Percentiles rank a stretch among this genome's conserved stretches.
Evolutionary conservation across 2,329 filamentous ascomycete species (phyloP).

Genomic region (Metarhizium brunneum): DNA sequence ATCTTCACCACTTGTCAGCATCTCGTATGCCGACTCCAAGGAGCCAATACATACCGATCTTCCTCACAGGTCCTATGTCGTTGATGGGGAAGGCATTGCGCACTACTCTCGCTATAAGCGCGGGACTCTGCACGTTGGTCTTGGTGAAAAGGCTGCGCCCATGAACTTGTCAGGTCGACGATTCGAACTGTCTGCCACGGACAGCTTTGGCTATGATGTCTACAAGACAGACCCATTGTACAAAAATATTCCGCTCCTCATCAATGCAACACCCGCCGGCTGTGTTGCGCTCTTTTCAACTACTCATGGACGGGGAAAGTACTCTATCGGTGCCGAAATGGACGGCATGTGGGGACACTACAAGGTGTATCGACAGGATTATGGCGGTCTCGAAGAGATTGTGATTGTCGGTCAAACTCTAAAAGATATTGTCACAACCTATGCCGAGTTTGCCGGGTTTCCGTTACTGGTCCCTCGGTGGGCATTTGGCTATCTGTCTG

Average conservation of each 20-base stretch:
- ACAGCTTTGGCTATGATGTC: slow-evolving; percentile 65
- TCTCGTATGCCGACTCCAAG: slow-evolving; percentile 37
- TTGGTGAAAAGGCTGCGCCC: slow-evolving; percentile 64
- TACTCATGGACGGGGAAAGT: slow-evolving; percentile 53
- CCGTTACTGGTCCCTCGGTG: slow-evolving; percentile 60
- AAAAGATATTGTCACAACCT: slow-evolving; percentile 54
- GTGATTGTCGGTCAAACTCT: slow-evolving; percentile 57
- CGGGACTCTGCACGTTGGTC: slow-evolving; percentile 55
- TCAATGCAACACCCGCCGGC: slow-evolving; percentile 55
- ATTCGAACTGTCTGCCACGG: slow-evolving; percentile 54
- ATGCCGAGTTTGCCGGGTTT: slow-evolving; percentile 59
- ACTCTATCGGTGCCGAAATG: slow-evolving; percentile 61
- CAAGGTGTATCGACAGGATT: slow-evolving; percentile 65
- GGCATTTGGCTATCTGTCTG: slow-evolving; percentile 65
- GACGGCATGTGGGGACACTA: slow-evolving; percentile 68
- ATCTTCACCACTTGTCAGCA: slow-evolving; percentile 43
- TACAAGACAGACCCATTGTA: slow-evolving; percentile 64
- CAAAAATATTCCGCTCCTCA: slow-evolving; percentile 65
- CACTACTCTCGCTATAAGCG: slow-evolving; percentile 57
- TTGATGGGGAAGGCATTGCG: slow-evolving; percentile 51
- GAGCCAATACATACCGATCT: slow-evolving; percentile 52
- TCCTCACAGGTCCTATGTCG: slow-evolving; percentile 53
- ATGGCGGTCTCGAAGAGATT: slow-evolving; percentile 64
- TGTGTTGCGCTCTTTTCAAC: slow-evolving; percentile 62
- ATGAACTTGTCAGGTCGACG: slow-evolving; percentile 61